Percentiles rank a stretch among this genome's conserved stretches.
Evolutionary conservation across 225 moss, liverwort and hornwort genomes (phyloP).

Genomic region (Marchantia polymorpha): DNA sequence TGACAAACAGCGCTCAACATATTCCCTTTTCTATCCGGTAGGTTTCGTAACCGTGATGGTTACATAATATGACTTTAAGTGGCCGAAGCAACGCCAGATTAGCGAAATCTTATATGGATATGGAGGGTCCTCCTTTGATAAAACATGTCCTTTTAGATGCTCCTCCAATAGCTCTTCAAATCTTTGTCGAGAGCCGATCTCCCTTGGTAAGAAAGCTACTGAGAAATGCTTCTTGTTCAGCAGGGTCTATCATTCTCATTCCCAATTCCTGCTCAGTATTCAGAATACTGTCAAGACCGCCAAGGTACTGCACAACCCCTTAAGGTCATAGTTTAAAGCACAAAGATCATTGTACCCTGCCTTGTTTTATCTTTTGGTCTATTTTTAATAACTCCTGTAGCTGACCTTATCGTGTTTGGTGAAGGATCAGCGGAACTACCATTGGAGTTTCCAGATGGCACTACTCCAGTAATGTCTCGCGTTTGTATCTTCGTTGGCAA

Average conservation of each 20-base stretch:
- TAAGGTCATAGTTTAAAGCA: not conserved
- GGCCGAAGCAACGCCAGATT: no score
- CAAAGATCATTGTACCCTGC: no score
- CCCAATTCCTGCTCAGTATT: slow-evolving; percentile 92
- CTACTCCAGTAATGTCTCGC: slow-evolving; percentile 96
- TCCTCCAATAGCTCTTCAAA: not conserved
- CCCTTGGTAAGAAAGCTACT: not conserved
- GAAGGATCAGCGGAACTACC: slow-evolving; percentile 85
- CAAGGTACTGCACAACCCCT: slow-evolving; percentile 51
- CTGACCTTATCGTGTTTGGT: not conserved
- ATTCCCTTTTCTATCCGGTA: slow-evolving; percentile 95
- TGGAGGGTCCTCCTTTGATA: not conserved
- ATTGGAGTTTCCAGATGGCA: slow-evolving; percentile 98
- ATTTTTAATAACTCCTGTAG: no score
- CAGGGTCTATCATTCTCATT: slow-evolving; percentile 97
- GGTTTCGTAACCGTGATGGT: slow-evolving; percentile 5
- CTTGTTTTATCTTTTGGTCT: no score
- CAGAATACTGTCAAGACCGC: slow-evolving; percentile 89
- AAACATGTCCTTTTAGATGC: not conserved
- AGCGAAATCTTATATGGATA: not conserved
- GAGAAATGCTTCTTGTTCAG: not conserved
- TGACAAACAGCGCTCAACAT: slow-evolving; percentile 83
- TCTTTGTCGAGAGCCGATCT: not conserved
- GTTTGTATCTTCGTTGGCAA: slow-evolving; percentile 90
- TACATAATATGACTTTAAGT: not conserved